Conservation (phyloP, 805 yeast species). For the Sugiyamaella boreocaroliniensis region DNA sequence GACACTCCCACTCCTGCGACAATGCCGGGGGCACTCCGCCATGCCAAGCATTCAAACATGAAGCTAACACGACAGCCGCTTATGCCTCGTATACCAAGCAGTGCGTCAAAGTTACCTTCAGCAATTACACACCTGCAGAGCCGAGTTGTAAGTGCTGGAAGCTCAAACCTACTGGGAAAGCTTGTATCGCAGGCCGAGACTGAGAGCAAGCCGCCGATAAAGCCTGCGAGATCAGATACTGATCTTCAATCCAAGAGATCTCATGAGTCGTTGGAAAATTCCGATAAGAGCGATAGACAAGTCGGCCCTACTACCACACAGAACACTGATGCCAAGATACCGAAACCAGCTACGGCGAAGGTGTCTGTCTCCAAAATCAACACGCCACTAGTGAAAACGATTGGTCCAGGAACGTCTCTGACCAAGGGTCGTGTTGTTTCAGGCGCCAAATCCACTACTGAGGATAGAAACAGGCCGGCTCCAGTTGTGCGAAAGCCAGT, state of each 20-base stretch:
- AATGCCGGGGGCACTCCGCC: not conserved
- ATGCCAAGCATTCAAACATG: not conserved
- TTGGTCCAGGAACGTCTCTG: constrained; percentile 2
- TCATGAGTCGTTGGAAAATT: too few relatives aligned
- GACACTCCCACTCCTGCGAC: not conserved
- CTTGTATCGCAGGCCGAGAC: not conserved
- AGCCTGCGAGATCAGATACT: too few relatives aligned
- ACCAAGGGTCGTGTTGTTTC: not conserved
- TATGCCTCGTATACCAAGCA: constrained; percentile 1
- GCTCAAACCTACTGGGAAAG: not conserved
- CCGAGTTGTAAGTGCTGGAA: not conserved
- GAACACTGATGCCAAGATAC: not conserved
- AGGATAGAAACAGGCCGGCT: not conserved
- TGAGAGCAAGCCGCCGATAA: too few relatives aligned
- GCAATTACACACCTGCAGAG: not conserved
- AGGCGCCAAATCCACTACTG: not conserved
- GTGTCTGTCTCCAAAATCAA: not conserved
- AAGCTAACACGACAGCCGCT: constrained; percentile 10
- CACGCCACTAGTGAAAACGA: not conserved
- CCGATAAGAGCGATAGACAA: too few relatives aligned
- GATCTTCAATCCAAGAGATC: too few relatives aligned
- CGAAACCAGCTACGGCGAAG: not conserved
- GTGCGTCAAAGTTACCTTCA: not conserved
- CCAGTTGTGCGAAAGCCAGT: not conserved
- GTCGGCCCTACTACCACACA: too few relatives aligned